Percentiles rank a stretch among this genome's conserved stretches.
phyloP scores from a whole-genome alignment of 192 early-diverging fungal species.

The Coemansia sp. region DNA sequence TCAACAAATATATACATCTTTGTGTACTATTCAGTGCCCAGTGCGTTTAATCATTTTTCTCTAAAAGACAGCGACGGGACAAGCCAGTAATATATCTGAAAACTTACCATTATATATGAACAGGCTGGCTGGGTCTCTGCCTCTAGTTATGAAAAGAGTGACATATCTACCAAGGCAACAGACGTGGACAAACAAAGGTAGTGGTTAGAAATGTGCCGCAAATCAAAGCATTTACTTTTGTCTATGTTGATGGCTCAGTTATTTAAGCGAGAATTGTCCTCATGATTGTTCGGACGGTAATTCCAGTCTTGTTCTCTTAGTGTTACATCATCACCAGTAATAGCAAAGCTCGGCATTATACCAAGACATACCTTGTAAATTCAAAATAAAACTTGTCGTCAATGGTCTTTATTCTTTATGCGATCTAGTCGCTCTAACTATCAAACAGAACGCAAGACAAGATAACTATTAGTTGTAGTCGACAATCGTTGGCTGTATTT shows the following conservation, averaged over 20 bases:
- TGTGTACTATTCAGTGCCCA: conserved; percentile 64
- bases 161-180: not conserved
- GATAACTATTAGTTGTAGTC: not conserved
- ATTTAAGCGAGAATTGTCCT: conserved; percentile 65
- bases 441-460: not conserved
- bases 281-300: conserved; percentile 71
- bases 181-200: not conserved
- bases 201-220: not conserved
- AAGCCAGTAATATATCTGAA: conserved; percentile 14
- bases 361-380: not conserved
- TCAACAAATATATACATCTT: conserved; percentile 25
- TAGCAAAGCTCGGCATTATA: not conserved
- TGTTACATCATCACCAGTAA: conserved; percentile 54
- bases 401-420: not conserved
- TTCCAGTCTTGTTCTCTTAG: conserved; percentile 69
- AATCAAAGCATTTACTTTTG: not conserved
- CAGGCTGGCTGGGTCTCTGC: not conserved
- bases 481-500: not conserved
- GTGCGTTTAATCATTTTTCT: conserved; percentile 59
- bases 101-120: not conserved
- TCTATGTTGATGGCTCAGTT: conserved; percentile 10
- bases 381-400: not conserved
- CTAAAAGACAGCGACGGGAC: not conserved
- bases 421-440: not conserved
- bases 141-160: not conserved